Evolutionary conservation across 2,329 filamentous ascomycete species (phyloP), one percentile per base, ranked within the genome.

Genomic region (Coleophoma eucalyptorum): DNA sequence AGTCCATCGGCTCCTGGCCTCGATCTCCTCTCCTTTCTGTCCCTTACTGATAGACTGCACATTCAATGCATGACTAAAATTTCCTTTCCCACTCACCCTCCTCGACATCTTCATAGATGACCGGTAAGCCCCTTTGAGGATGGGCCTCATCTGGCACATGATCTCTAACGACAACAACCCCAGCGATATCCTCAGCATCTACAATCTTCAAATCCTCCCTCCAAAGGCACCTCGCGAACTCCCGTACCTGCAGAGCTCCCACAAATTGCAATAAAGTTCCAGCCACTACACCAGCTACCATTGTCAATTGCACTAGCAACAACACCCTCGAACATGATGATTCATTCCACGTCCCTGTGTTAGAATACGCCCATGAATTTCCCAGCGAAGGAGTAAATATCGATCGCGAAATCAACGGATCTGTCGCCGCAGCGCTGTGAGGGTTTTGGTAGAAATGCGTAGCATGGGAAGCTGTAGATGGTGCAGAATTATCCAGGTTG

Each of bases 171-270:
- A 26, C 26, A 26, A 26, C 26, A 26, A 26, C 18, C 15, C 6
- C 32, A 20, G 4, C 31, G 26, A 19, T 15, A 13, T 38, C 34
- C 34, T 37, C 45, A 21, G 13, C 34, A 6, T 12, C n/a, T 3
- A 32, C 45, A 20, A 13, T 44, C 19, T 42, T 21, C 40, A 15
- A 42, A 20, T 62, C 60, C 34, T 48, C 51, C 21, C 53, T 21
- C 55, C 55, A 56, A 1, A 65, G 34, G 26, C 40, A 52, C 43
- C 52, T 58, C 44, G 61, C 62, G 48, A 61, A 65, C 15, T 59
- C 60, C 42, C 60, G 50, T n/a, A 66, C 62, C n/a, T 53, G 48
- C n/a, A 61, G 26, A 6, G 61, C 61, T 16, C 62, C 60, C 12
- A 60, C 59, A 19, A 65, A 54, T 42, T 63, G 63, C 34, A 61